These are phyloP conservation scores for Diplodia sapinea DNA, from an alignment of 2,329 filamentous ascomycete species.

Conservation along the genomic window DNA sequence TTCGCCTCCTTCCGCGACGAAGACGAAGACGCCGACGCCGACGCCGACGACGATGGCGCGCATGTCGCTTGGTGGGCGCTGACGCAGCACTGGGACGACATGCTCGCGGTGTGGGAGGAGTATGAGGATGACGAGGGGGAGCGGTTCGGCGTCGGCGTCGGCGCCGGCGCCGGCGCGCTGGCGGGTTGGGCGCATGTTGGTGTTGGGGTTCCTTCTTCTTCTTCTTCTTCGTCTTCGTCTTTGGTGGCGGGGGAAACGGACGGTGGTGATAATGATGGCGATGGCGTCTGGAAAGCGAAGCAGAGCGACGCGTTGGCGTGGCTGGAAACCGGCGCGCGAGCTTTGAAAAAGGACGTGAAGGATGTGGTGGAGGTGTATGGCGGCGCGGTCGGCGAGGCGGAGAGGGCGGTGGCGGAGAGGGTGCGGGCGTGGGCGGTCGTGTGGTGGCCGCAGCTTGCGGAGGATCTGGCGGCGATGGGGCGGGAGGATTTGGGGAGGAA, in stretches of 20 bases:
- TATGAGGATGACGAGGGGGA: no score
- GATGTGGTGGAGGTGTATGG: not conserved
- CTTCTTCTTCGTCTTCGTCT: no score
- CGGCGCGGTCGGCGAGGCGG: not conserved
- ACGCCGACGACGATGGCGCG: not conserved
- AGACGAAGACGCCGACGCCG: accelerated
- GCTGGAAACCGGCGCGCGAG: not conserved
- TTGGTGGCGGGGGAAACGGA: no score
- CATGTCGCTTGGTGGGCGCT: not conserved
- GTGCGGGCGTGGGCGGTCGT: not conserved
- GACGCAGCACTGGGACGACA: not conserved
- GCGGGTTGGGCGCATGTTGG: no score
- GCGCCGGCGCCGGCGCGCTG: no score
- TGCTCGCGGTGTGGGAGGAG: not conserved
- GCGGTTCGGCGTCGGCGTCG: no score
- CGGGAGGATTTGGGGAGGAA: not conserved
- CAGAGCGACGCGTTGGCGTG: not conserved
- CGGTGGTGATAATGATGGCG: not conserved
- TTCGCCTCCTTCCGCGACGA: not conserved
- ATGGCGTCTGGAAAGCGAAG: not conserved
- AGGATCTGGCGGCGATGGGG: not conserved
- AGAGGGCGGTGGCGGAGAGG: not conserved
- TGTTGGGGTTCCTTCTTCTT: no score
- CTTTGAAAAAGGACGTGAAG: not conserved
- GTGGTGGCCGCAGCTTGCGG: not conserved